phyloP scores from a whole-genome alignment of 768 basidiomycete species.

The Lactifluus rugatus region DNA sequence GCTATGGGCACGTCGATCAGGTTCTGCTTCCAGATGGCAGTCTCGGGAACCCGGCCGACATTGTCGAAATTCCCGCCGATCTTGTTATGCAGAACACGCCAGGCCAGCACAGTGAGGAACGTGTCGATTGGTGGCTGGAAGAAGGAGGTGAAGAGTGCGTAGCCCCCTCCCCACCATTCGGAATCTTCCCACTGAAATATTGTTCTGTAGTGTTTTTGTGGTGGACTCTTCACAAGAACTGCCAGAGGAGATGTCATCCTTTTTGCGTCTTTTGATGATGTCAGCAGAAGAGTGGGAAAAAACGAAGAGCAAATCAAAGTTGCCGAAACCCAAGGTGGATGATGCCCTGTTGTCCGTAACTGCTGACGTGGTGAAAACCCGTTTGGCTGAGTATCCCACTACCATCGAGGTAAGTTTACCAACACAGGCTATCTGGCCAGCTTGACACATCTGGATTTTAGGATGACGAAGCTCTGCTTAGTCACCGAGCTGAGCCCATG shows the following conservation, averaged over 20 bases:
- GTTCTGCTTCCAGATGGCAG: constrained; percentile 42
- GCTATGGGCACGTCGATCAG: constrained; percentile 88
- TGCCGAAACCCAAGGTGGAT: constrained; percentile 64
- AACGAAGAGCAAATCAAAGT: constrained; percentile 49
- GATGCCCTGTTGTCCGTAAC: constrained; percentile 37
- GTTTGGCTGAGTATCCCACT: constrained; percentile 49
- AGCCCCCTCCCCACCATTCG: not conserved
- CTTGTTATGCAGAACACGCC: constrained; percentile 37
- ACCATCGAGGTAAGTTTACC: constrained; percentile 42
- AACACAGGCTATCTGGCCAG: not conserved
- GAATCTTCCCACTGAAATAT: not conserved
- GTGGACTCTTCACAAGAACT: constrained; percentile 43
- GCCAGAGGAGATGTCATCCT: constrained; percentile 50
- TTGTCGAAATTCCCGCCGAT: constrained; percentile 72
- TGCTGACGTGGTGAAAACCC: constrained; percentile 37
- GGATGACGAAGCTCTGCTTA: constrained; percentile 43
- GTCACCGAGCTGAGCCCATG: constrained; percentile 20
- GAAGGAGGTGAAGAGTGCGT: constrained; percentile 82
- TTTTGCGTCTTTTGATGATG: constrained; percentile 54
- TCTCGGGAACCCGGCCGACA: constrained; percentile 66
- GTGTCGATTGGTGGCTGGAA: constrained; percentile 93
- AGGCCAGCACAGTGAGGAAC: constrained; percentile 29
- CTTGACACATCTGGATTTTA: constrained; percentile 24
- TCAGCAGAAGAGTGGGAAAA: constrained; percentile 50
- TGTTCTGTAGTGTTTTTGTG: constrained; percentile 40